Base-by-base conservation (phyloP, 768 basidiomycete species). In the Tylopilus sp. region DNA sequence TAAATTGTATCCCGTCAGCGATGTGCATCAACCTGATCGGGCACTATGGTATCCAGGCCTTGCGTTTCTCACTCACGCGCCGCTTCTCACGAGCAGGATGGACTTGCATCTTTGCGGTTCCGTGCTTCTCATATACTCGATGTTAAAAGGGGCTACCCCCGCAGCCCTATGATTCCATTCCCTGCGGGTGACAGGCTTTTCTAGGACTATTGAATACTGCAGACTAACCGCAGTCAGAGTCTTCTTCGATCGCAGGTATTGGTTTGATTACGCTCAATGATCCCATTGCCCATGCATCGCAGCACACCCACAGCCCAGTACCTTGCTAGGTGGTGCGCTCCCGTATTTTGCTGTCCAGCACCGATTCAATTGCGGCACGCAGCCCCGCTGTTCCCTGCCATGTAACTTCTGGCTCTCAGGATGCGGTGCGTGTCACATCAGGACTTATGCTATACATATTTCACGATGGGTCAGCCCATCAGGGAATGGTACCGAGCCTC, bases 81-180 rank as follows among this genome's bases (percentile, higher is more conserved):
- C 43, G 29, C 48, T 69, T 67, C 67, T 69, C 65, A 61, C 60
- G 55, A 33, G 41, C 22, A 24, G 43, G 37, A 33, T 41, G 56
- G 16, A 19, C 45, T 49, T 30, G 42, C 26, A 34, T 62, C 52
- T 46, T 29, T 38, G 44, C 37, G 48, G 40, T 29, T 46, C 43
- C 22, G 44, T 33, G 45, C 53, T 60, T 66, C 56, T 59, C 55
- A 64, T 60, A 59, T 53, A 54, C 45, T 38, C 50, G 28, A 40
- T 33, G 37, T 44, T 33, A 50, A 16, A 55, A 53, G 53, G 55
- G 28, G 45, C 30, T 51, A 44, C 58, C 53, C 62, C 47, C 41
- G 61, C 58, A 61, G 51, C 51, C 47, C 26, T 13, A n/a, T 26
- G 47, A 42, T 64, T 65, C 57, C 63, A 65, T 65, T 62, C 57